Evolutionary conservation across 495 filamentous ascomycete species (phyloP).

Genomic region (Geoglossum glabrum): DNA sequence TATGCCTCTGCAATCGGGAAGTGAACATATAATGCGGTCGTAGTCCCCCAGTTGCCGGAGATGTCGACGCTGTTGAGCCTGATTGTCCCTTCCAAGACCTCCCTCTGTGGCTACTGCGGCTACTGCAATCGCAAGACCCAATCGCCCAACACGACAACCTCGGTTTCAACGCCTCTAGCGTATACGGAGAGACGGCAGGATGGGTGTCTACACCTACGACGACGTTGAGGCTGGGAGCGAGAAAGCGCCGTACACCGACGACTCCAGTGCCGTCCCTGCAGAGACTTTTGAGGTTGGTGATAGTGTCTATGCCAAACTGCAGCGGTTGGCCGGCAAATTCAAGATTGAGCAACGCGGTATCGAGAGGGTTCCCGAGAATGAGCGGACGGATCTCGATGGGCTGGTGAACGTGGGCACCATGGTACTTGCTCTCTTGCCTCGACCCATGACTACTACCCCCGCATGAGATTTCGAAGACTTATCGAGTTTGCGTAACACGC

Average conservation of each 20-base stretch:
- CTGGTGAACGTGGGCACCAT: slow-evolving; percentile 52
- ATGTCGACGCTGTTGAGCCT: too few species aligned
- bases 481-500: neutral
- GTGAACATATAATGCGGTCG: too few species aligned
- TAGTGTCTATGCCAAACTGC: slow-evolving; percentile 41
- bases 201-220: neutral
- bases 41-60: too few species aligned
- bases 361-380: slow-evolving; percentile 56
- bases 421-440: slow-evolving; percentile 25
- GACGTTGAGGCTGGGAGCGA: neutral
- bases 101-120: too few species aligned
- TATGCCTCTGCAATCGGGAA: too few species aligned
- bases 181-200: neutral
- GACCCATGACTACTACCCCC: neutral
- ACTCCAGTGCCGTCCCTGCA: slow-evolving; percentile 36
- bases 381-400: slow-evolving; percentile 41
- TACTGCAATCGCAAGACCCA: too few species aligned
- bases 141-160: too few species aligned
- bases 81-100: too few species aligned
- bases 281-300: slow-evolving; percentile 43
- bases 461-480: neutral
- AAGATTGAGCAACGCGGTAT: slow-evolving; percentile 65
- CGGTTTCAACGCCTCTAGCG: too few species aligned
- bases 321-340: slow-evolving; percentile 46
- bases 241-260: slow-evolving; percentile 16